Percentiles rank a stretch among this genome's conserved stretches.
These are phyloP conservation scores for Dactylellina drechsleri DNA, from an alignment of 2,329 filamentous ascomycete species.

Conservation along the genomic window DNA sequence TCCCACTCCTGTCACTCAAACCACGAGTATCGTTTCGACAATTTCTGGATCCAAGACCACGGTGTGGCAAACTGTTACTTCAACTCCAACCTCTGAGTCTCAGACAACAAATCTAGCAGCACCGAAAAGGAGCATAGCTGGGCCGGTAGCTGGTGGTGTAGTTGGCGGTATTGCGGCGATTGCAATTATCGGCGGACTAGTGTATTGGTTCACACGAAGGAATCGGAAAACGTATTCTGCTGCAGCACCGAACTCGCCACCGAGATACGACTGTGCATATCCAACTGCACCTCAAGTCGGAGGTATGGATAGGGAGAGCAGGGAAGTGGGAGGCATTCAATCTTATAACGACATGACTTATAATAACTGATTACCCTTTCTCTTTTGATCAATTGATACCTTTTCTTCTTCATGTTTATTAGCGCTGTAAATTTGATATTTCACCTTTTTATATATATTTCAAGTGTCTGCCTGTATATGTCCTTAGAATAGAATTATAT, in stretches of 20 bases:
- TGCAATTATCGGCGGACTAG: conserved; percentile 12
- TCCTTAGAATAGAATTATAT: too few relatives aligned
- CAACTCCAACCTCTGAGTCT: conserved; percentile 11
- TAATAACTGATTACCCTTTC: neutral
- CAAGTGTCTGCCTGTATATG: too few relatives aligned
- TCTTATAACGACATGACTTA: conserved; percentile 22
- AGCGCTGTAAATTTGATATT: neutral
- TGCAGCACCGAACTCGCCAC: conserved; percentile 13
- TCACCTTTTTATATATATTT: too few relatives aligned
- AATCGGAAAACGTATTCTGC: conserved; percentile 17
- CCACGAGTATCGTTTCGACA: conserved; percentile 23
- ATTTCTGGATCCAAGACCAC: conserved; percentile 31
- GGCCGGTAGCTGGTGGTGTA: conserved; percentile 41
- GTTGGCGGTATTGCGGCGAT: conserved; percentile 42
- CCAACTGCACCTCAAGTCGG: conserved; percentile 4
- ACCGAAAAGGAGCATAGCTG: conserved; percentile 13
- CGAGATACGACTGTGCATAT: conserved; percentile 20
- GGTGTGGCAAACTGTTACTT: conserved; percentile 12
- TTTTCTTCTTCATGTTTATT: neutral
- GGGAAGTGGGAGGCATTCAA: conserved; percentile 44
- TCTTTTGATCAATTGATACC: too few relatives aligned
- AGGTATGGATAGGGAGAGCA: conserved; percentile 29
- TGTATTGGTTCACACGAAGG: conserved; percentile 31
- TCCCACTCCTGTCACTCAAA: conserved; percentile 23
- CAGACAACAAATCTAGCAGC: conserved; percentile 1